Conservation (phyloP, 345 rosid species). For the Brassica nigra region DNA sequence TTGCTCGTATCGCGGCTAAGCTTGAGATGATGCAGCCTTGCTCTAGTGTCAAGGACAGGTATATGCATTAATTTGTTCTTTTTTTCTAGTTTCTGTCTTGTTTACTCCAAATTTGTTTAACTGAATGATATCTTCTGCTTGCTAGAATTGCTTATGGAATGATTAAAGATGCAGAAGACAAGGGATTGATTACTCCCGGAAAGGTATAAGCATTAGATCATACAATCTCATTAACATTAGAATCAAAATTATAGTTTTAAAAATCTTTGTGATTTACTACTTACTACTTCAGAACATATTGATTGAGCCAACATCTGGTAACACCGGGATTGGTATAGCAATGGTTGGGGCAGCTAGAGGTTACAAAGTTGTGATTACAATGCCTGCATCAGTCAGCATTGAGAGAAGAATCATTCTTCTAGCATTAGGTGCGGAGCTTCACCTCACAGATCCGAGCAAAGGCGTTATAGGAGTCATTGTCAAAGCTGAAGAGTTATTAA, state of each 20-base stretch:
- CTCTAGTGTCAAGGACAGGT: constrained; percentile 59
- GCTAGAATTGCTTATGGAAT: constrained; percentile 56
- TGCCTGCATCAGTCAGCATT: constrained; percentile 59
- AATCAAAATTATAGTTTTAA: not conserved
- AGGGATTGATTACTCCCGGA: constrained; percentile 58
- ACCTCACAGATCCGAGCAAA: constrained; percentile 50
- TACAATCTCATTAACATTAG: not conserved
- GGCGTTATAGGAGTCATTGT: constrained; percentile 47
- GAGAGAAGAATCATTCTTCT: constrained; percentile 66
- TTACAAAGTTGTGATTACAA: constrained; percentile 56
- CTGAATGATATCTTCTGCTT: constrained; percentile 7
- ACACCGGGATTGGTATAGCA: constrained; percentile 81
- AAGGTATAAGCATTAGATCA: constrained; percentile 40
- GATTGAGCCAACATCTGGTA: constrained; percentile 71
- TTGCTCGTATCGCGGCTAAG: constrained; percentile 63
- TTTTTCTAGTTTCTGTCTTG: no score
- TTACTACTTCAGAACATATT: constrained; percentile 46
- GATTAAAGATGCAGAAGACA: constrained; percentile 71
- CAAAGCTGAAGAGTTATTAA: constrained; percentile 59
- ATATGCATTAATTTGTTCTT: no score
- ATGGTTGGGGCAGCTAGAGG: constrained; percentile 66
- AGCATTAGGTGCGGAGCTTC: constrained; percentile 81
- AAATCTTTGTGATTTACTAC: not conserved
- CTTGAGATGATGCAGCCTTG: constrained; percentile 63
- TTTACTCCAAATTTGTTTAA: not conserved